Conservation (phyloP, 805 yeast species). For the Yarrowia yakushimensis region DNA sequence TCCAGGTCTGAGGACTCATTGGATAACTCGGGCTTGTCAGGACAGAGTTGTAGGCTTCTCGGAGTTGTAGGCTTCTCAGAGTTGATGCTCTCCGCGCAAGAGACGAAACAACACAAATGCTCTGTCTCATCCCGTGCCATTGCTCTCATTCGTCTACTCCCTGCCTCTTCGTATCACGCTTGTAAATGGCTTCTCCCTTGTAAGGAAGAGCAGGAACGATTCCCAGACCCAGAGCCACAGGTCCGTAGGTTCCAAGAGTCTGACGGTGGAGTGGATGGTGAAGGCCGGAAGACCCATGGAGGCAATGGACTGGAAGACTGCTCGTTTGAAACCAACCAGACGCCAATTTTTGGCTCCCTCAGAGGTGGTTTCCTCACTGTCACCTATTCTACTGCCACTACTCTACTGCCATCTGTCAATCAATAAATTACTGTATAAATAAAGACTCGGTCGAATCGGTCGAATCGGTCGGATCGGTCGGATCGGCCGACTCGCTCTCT, state of each 20-base stretch:
- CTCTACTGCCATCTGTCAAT: neutral
- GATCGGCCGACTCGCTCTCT: no score
- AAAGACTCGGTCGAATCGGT: no score
- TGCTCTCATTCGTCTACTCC: no score
- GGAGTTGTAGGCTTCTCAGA: no score
- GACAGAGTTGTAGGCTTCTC: no score
- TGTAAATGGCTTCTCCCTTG: conserved; percentile 28
- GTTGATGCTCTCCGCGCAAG: no score
- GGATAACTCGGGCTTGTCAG: no score
- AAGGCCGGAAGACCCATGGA: conserved; percentile 86
- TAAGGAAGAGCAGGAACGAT: conserved; percentile 76
- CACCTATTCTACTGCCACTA: neutral
- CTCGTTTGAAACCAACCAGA: conserved; percentile 61
- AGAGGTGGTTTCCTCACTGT: conserved; percentile 34
- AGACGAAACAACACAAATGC: no score
- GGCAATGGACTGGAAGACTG: conserved; percentile 76
- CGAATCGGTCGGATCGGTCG: no score
- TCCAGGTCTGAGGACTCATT: no score
- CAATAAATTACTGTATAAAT: conserved; percentile 21
- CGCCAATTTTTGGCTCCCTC: conserved; percentile 62
- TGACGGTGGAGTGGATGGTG: conserved; percentile 71
- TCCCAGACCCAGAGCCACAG: conserved; percentile 73
- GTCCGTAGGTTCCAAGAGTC: conserved; percentile 60
- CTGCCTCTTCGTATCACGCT: no score
- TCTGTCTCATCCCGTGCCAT: no score